phyloP scores from a whole-genome alignment of 2,329 filamentous ascomycete species.

The Cordyceps militaris region DNA sequence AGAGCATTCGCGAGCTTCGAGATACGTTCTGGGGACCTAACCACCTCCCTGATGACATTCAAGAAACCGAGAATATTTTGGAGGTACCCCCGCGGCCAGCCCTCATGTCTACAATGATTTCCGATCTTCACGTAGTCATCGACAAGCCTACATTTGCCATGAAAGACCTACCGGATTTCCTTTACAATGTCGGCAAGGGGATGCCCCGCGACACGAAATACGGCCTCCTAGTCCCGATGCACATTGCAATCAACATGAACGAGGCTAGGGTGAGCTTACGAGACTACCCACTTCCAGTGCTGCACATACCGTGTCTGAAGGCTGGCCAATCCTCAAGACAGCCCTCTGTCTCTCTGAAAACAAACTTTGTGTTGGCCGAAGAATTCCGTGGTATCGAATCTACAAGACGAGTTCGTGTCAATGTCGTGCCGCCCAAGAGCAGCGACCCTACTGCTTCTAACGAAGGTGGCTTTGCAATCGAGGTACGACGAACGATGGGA shows the following conservation, averaged over 20 bases:
- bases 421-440: slow-evolving; percentile 67
- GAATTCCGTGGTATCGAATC: slow-evolving; percentile 80
- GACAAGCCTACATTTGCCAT: slow-evolving; percentile 92
- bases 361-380: slow-evolving; percentile 93
- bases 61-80: slow-evolving; percentile 78
- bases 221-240: slow-evolving; percentile 81
- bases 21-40: slow-evolving; percentile 76
- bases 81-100: slow-evolving; percentile 79
- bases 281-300: slow-evolving; percentile 86
- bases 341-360: slow-evolving; percentile 74
- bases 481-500: slow-evolving; percentile 83
- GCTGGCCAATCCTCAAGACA: slow-evolving; percentile 70
- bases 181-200: slow-evolving; percentile 89
- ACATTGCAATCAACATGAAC: slow-evolving; percentile 80
- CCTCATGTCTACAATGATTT: slow-evolving; percentile 72
- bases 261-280: slow-evolving; percentile 80
- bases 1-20: slow-evolving; percentile 71
- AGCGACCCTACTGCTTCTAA: slow-evolving; percentile 48
- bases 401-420: slow-evolving; percentile 70
- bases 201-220: slow-evolving; percentile 92
- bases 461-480: slow-evolving; percentile 67
- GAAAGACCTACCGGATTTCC: slow-evolving; percentile 71
- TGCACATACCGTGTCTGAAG: slow-evolving; percentile 83
- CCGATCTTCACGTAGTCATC: slow-evolving; percentile 74
- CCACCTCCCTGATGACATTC: slow-evolving; percentile 70